Evolutionary conservation across 192 early-diverging fungal species (phyloP), one percentile per base, ranked within the genome.

Genomic region (Coemansia sp.): DNA sequence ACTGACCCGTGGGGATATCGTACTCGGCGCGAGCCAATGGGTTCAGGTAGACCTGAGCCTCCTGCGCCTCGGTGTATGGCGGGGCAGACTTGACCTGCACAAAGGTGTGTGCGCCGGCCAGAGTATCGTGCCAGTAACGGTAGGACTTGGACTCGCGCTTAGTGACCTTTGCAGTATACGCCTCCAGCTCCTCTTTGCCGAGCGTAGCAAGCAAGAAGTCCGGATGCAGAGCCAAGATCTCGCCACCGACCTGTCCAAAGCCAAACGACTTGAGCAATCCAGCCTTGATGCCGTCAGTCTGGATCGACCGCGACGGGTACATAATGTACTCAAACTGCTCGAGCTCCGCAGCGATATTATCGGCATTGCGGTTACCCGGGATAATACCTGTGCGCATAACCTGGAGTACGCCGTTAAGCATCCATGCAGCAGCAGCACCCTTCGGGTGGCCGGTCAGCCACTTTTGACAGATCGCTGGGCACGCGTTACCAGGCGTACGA

Each of bases 371-470:
- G 88, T 98, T 98, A 34, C 96, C 96, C 12, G 96, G 96, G 42
- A 97, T 86, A 47, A 95, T 82, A 73, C 95, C 93, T 34, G 90
- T 91, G 59, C 92, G 90, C 51, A 98, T 85, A 57, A 86, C 74
- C 82, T 98, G 95, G 41, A 98, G 74, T 34, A 93, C 88, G 71
- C 95, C 93, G 88, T 96, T 98, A 73, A 94, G 89, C 95, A 96
- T 97, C 95, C 95, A 98, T 7, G 93, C 93, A 63, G 94, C 96
- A 47, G 96, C 96, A 27, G 96, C 90, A 62, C 93, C 96, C 91
- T 98, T 98, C 52, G 96, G 96, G 54, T 84, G 96, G 66, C 96
- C 96, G 40, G 96, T 98, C 62, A 98, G 87, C 77, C 93, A 90
- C 79, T 98, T 98, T 66, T 98, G 96, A 86, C 91, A 93, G 69